Evolutionary conservation across 495 filamentous ascomycete species (phyloP).

Genomic region (Immersiella caudata): DNA sequence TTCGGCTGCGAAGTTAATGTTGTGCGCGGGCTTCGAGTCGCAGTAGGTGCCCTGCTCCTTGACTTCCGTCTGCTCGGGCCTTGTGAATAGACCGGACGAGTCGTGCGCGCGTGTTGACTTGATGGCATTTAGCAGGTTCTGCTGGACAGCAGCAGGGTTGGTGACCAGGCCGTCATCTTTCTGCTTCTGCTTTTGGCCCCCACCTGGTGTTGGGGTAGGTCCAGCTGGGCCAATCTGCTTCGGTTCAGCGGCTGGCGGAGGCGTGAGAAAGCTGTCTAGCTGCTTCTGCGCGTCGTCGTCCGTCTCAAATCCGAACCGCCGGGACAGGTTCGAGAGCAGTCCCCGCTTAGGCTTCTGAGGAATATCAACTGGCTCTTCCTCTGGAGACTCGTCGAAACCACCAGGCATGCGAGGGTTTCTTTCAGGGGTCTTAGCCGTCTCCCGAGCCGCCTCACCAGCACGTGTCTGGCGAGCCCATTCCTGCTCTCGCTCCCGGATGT

Average conservation of each 20-base stretch:
- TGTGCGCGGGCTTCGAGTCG: constrained; percentile 76
- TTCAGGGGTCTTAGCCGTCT: constrained; percentile 35
- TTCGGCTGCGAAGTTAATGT: constrained; percentile 74
- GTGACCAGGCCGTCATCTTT: constrained; percentile 51
- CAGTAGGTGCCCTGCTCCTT: constrained; percentile 89
- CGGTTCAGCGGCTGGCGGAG: constrained; percentile 14
- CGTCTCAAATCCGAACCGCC: constrained; percentile 65
- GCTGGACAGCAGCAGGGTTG: constrained; percentile 57
- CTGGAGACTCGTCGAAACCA: constrained; percentile 64
- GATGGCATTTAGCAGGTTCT: constrained; percentile 79
- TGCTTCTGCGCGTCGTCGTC: constrained; percentile 43
- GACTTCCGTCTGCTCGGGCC: constrained; percentile 70
- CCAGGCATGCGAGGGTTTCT: constrained; percentile 33
- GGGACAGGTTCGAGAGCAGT: constrained; percentile 67
- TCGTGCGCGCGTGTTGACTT: constrained; percentile 79
- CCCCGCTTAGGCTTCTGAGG: constrained; percentile 33
- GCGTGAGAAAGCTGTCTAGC: constrained; percentile 44
- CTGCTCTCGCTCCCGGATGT: constrained; percentile 64
- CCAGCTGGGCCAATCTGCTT: not conserved
- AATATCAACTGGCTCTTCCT: constrained; percentile 35
- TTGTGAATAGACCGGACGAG: constrained; percentile 67
- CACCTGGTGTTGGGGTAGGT: not conserved
- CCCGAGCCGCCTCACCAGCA: constrained; percentile 39
- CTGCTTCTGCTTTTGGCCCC: not conserved
- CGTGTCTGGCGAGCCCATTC: constrained; percentile 52